Base-by-base conservation (phyloP, 192 early-diverging fungal species). In the Coemansia sp. region DNA sequence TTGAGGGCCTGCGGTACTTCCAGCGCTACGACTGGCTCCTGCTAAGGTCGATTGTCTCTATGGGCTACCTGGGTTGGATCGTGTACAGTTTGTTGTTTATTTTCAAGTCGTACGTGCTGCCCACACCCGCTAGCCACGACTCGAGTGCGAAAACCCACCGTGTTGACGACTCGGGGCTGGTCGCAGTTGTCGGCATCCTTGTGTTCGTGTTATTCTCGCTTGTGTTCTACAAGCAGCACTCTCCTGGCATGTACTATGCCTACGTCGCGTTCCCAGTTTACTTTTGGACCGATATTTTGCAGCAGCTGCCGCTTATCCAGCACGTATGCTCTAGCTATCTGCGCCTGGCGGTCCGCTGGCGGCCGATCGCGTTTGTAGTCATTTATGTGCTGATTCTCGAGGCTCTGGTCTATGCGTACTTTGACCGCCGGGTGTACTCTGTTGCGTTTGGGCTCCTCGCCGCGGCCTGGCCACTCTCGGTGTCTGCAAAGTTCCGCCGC, bases 11-110 rank as follows among this genome's bases (percentile, higher is more conserved):
- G 61, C 87, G 94, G 41, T 98, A 97, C 81, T 91, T 93, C 52
- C 94, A 98, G 78, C 95, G 92, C 73, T 97, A 98, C 63, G 95
- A 98, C 78, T 98, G 95, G 95, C 77, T 96, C 6, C 92, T 96
- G 70, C 77, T 98, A 60, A 85, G 93, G 55, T 85, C 90, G 0
- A 86, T 95, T 6, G 88, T 98, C 21, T 91, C 89, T 12, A 72
- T 84, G 26, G 95, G 95, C 43, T 98, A 93, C 72, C 58, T 93
- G 21, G 94, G 95, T 31, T 98, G 95, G 95, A 93, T 95, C 66
- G 63, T 80, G 2, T 94, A 90, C 80, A 92, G 92, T 62, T 75
- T 92, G 66, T 72, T 91, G 50, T 94, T 90, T 73, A 92, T 93
- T 20, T 65, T 95, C 45, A 81, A 83, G 34, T 79, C 77, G 8